Evolutionary conservation across 176 grass and related monocot genomes (phyloP).

Genomic region (Leersia perrieri): DNA sequence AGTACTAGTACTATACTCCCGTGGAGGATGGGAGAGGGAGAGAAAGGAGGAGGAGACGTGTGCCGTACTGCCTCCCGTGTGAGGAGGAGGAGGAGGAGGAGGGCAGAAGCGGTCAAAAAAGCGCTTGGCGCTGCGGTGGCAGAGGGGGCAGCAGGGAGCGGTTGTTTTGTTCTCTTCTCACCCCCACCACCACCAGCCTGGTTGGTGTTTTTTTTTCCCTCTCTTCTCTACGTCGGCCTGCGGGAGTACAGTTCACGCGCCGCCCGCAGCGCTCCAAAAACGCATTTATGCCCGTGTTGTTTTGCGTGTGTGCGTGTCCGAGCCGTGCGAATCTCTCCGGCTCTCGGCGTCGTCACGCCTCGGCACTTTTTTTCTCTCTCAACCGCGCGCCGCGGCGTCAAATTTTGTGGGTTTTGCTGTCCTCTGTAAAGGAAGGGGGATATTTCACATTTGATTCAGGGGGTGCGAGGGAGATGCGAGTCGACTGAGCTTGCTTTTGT

Average conservation of each 20-base stretch:
- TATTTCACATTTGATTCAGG: background rate
- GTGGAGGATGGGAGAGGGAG: conserved; percentile 5
- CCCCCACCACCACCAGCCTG: background rate
- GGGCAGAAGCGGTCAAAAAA: conserved; percentile 63
- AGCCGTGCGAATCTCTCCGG: conserved; percentile 31
- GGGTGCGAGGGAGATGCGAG: background rate
- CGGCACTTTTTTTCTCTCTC: background rate
- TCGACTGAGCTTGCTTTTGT: background rate
- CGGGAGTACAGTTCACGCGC: conserved; percentile 34
- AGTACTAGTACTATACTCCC: conserved; percentile 15
- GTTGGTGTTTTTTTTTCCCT: too few species aligned
- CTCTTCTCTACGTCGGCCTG: too few species aligned
- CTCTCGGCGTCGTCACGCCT: background rate
- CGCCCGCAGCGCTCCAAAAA: conserved; percentile 46
- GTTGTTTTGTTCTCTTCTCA: conserved; percentile 25
- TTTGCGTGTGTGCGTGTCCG: conserved; percentile 38
- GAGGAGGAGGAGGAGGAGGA: background rate
- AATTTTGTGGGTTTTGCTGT: background rate
- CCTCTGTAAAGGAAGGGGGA: background rate
- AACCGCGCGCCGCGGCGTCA: background rate
- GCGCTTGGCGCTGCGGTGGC: background rate
- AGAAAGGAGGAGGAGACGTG: too few species aligned
- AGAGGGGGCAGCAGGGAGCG: background rate
- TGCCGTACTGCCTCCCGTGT: too few species aligned
- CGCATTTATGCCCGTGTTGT: conserved; percentile 48